A percentile compares a stretch with the other conserved stretches of the same genome.
Evolutionary conservation across 495 filamentous ascomycete genomes (phyloP).

Genomic region (Lophiotrema nucula): DNA sequence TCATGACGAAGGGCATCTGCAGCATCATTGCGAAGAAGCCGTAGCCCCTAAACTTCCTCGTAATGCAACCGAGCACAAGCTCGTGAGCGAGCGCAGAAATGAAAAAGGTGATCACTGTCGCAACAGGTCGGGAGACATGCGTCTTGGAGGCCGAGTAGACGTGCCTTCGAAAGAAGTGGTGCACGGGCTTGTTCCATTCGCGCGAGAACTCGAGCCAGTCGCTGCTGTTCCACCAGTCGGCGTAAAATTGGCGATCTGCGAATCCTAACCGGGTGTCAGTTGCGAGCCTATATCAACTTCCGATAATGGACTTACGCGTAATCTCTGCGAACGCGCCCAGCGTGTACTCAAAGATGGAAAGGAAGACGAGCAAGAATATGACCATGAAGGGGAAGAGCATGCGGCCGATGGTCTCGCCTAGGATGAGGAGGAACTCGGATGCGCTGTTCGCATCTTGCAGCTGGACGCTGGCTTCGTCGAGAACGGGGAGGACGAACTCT

Average conservation of each 20-base stretch:
- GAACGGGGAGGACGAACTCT: constrained; percentile 91
- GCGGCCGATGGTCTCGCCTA: constrained; percentile 89
- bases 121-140: constrained; percentile 71
- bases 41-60: constrained; percentile 92
- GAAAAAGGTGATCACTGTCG: constrained; percentile 88
- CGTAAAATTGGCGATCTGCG: constrained; percentile 92
- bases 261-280: constrained; percentile 50
- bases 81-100: constrained; percentile 88
- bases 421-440: constrained; percentile 70
- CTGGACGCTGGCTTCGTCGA: constrained; percentile 69
- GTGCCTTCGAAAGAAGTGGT: constrained; percentile 92
- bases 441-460: constrained; percentile 58
- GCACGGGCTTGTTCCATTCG: constrained; percentile 99
- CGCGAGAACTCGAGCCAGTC: constrained; percentile 95
- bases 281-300: too few species aligned
- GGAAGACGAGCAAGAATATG: constrained; percentile 46
- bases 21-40: constrained; percentile 94
- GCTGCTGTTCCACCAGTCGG: constrained; percentile 91
- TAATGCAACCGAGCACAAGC: constrained; percentile 96
- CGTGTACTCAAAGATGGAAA: constrained; percentile 69
- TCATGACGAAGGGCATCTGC: constrained; percentile 87
- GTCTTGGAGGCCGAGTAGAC: constrained; percentile 80
- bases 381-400: constrained; percentile 97
- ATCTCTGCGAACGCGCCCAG: constrained; percentile 94
- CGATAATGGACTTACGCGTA: constrained; percentile 58